Percentiles rank a stretch among this genome's conserved stretches.
phyloP scores from a whole-genome alignment of 495 filamentous ascomycete genomes.

The Talaromyces stipitatus region DNA sequence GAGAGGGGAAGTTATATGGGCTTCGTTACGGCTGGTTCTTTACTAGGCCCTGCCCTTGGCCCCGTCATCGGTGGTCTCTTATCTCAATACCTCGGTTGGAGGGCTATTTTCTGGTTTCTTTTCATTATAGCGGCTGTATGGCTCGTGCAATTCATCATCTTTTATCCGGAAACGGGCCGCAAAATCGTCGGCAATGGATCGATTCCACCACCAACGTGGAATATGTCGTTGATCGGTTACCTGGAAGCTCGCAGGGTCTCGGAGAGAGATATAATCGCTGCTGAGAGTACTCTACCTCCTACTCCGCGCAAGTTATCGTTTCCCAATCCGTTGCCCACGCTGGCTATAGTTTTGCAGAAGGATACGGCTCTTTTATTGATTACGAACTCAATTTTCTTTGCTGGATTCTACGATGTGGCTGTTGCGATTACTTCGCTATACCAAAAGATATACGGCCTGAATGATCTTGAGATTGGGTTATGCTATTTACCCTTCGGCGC shows the following conservation, averaged over 20 bases:
- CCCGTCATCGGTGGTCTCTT: constrained; percentile 37
- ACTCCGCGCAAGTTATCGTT: constrained; percentile 26
- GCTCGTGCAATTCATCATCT: constrained; percentile 36
- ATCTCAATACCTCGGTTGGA: constrained; percentile 27
- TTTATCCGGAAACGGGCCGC: constrained; percentile 61
- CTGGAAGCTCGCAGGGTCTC: constrained; percentile 18
- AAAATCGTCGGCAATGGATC: constrained; percentile 65
- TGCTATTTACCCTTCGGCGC: constrained; percentile 31
- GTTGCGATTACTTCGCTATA: constrained; percentile 27
- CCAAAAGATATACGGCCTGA: constrained; percentile 19
- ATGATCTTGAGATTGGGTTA: constrained; percentile 31
- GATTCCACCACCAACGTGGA: constrained; percentile 17
- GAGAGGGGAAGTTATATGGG: constrained; percentile 58
- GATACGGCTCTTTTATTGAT: constrained; percentile 47
- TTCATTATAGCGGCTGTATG: constrained; percentile 23
- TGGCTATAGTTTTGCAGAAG: constrained; percentile 44
- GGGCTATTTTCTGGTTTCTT: constrained; percentile 40
- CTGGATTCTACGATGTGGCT: constrained; percentile 31
- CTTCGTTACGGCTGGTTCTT: constrained; percentile 17
- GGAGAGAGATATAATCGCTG: constrained; percentile 10
- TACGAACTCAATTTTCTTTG: constrained; percentile 30
- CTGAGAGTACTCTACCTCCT: constrained; percentile 14
- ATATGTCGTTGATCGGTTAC: constrained; percentile 24
- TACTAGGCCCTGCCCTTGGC: constrained; percentile 25
- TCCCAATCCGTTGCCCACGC: constrained; percentile 21